Conservation (phyloP, 192 early-diverging fungal genomes). For the Umbelopsis isabellina region DNA sequence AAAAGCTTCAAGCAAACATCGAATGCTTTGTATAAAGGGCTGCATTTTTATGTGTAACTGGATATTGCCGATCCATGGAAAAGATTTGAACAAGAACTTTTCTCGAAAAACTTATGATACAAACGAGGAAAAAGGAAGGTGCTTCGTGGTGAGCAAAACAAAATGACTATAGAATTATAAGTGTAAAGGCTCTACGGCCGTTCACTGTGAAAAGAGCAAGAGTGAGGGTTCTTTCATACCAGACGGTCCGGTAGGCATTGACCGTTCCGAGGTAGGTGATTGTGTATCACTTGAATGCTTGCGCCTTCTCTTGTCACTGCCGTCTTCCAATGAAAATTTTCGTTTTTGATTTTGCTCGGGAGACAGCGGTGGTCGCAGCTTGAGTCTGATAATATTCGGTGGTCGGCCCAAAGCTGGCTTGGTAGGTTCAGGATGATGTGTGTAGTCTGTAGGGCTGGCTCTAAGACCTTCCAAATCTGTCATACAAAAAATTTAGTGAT, state of each 20-base stretch:
- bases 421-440: not conserved
- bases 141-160: no score
- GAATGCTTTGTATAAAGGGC: no score
- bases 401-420: constrained; percentile 14
- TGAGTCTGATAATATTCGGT: constrained; percentile 6
- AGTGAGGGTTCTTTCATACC: not conserved
- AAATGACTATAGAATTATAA: no score
- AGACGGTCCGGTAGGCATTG: not conserved
- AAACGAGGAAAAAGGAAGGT: no score
- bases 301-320: constrained; percentile 7
- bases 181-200: no score
- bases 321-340: constrained; percentile 2
- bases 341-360: not conserved
- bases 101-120: no score
- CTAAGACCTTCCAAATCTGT: not conserved
- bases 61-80: no score
- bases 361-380: constrained; percentile 2
- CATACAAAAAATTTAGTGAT: not conserved
- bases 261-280: constrained; percentile 1
- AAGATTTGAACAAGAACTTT: no score
- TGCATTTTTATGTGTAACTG: no score
- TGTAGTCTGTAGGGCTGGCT: not conserved
- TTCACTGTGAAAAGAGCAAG: not conserved
- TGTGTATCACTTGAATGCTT: not conserved
- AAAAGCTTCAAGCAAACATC: not conserved